Percentiles rank a stretch among this genome's conserved stretches.
Conservation (phyloP, 2,329 filamentous ascomycete genomes). For the Alternaria dauci region DNA sequence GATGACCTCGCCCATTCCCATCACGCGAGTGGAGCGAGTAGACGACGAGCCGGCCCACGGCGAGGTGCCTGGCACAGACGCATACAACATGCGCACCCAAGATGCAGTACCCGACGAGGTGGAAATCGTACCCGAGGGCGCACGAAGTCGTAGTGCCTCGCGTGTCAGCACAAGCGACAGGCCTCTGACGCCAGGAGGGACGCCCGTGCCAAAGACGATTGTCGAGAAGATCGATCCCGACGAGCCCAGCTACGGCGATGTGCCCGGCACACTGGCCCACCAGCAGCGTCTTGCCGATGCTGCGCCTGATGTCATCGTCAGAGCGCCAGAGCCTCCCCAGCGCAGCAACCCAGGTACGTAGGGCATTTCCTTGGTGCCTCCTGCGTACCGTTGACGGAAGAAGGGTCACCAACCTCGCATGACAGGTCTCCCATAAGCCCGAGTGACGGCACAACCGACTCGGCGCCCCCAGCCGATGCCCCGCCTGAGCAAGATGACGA, state of each 20-base stretch:
- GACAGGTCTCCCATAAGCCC: slow-evolving; percentile 59
- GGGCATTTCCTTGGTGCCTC: slow-evolving; percentile 51
- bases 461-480: slow-evolving; percentile 14
- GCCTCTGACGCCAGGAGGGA: slow-evolving; percentile 60
- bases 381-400: slow-evolving; percentile 68
- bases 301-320: slow-evolving; percentile 65
- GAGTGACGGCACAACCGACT: slow-evolving; percentile 41
- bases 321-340: slow-evolving; percentile 54
- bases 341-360: slow-evolving; percentile 66
- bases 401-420: slow-evolving; percentile 65
- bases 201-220: slow-evolving; percentile 65
- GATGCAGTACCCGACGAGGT: slow-evolving; percentile 72
- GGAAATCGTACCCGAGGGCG: slow-evolving; percentile 61
- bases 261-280: slow-evolving; percentile 67
- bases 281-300: slow-evolving; percentile 66
- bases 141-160: slow-evolving; percentile 50
- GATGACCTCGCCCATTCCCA: slow-evolving; percentile 63
- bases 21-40: slow-evolving; percentile 69
- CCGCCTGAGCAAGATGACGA: slow-evolving; percentile 23
- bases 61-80: slow-evolving; percentile 68
- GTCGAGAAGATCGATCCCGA: slow-evolving; percentile 69
- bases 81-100: slow-evolving; percentile 65
- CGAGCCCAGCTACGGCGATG: slow-evolving; percentile 66
- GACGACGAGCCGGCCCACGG: slow-evolving; percentile 67
- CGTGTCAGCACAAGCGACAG: slow-evolving; percentile 56